These are phyloP conservation scores for Podospora conica DNA, from an alignment of 495 filamentous ascomycete species.

Conservation along the genomic window DNA sequence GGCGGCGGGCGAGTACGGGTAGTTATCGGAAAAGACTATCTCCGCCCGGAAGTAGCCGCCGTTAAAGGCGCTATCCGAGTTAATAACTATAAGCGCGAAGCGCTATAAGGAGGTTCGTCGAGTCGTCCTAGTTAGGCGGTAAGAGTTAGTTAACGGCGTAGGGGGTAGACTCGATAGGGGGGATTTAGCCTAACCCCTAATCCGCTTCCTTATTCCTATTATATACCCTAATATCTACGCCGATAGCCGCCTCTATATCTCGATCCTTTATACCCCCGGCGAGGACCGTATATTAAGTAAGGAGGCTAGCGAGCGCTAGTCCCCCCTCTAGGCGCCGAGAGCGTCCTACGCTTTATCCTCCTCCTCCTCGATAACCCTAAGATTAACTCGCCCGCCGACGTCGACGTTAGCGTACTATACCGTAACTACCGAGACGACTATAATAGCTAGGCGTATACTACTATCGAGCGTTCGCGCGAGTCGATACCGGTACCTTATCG, in stretches of 20 bases:
- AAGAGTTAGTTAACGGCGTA: no score
- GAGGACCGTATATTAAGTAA: constrained; percentile 91
- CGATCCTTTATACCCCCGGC: constrained; percentile 86
- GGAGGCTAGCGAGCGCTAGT: constrained; percentile 82
- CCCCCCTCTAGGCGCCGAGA: constrained; percentile 85
- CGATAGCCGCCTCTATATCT: constrained; percentile 89
- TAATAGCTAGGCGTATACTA: constrained; percentile 58
- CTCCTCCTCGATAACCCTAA: constrained; percentile 91
- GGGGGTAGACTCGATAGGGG: no score
- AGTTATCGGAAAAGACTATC: constrained; percentile 83
- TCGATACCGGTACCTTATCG: no score
- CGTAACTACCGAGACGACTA: constrained; percentile 63
- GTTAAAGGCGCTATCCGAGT: constrained; percentile 83
- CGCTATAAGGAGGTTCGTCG: constrained; percentile 81
- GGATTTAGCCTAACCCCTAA: constrained; percentile 61
- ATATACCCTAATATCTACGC: constrained; percentile 92
- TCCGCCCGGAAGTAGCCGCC: constrained; percentile 86
- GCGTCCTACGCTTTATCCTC: constrained; percentile 91
- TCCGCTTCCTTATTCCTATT: constrained; percentile 70
- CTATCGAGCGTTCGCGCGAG: constrained; percentile 64
- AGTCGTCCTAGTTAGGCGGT: constrained; percentile 43
- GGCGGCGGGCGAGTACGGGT: constrained; percentile 66
- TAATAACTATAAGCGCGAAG: constrained; percentile 83
- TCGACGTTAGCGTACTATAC: constrained; percentile 82
- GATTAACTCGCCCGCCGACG: constrained; percentile 86